phyloP scores from a whole-genome alignment of 2,329 filamentous ascomycete species.

The Aspergillus tubingensis region DNA sequence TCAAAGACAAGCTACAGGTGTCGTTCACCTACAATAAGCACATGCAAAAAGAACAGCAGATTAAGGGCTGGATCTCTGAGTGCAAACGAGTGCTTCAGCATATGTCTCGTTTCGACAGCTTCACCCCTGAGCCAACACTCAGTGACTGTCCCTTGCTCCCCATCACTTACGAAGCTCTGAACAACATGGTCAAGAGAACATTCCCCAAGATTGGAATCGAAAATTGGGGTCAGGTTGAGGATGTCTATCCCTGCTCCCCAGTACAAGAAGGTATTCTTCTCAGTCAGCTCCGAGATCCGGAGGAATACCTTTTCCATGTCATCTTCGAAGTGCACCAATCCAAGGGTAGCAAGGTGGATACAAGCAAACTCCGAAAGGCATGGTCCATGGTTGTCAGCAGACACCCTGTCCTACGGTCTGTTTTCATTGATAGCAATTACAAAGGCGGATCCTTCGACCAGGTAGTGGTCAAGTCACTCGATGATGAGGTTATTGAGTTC shows the following conservation, averaged over 20 bases:
- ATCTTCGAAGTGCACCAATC: conserved; percentile 36
- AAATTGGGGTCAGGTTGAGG: conserved; percentile 31
- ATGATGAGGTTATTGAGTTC: conserved; percentile 30
- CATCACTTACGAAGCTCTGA: conserved; percentile 44
- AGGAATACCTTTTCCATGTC: conserved; percentile 39
- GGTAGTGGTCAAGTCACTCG: conserved; percentile 34
- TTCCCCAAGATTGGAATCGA: conserved; percentile 40
- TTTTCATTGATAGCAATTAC: conserved; percentile 38
- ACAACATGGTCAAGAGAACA: conserved; percentile 36
- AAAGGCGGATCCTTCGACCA: conserved; percentile 41
- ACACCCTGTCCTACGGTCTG: conserved; percentile 37
- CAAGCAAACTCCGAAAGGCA: conserved; percentile 31
- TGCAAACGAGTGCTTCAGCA: conserved; percentile 42
- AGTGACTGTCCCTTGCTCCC: conserved; percentile 49
- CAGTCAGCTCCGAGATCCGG: conserved; percentile 39
- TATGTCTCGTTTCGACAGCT: conserved; percentile 26
- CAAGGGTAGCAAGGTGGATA: conserved; percentile 24
- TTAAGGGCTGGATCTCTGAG: conserved; percentile 46
- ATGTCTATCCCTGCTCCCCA: conserved; percentile 41
- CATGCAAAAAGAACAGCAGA: conserved; percentile 48
- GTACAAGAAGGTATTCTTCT: conserved; percentile 42
- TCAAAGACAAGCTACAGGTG: conserved; percentile 49
- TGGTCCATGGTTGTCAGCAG: conserved; percentile 37
- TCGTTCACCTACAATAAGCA: conserved; percentile 53
- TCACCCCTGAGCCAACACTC: conserved; percentile 37